Base-by-base conservation (phyloP, 305 asterid genomes). In the Fraxinus paxiana region DNA sequence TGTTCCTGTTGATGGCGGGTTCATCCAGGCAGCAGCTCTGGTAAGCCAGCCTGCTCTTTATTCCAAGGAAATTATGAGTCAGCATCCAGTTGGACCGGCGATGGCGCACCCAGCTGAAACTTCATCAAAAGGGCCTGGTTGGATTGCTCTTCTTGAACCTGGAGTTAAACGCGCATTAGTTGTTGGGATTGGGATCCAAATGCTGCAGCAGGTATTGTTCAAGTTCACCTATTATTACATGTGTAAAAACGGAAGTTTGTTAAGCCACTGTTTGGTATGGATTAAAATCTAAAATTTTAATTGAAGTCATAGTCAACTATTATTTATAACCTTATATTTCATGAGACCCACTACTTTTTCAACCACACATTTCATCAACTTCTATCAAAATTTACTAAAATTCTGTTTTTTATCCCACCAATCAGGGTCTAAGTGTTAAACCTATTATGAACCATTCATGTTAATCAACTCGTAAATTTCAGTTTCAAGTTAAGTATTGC, bases 31-130 rank as follows among this genome's bases (percentile, higher is more conserved):
- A 28, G 91, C 98, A 0, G 98, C 97, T 70, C 80, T 94, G 51
- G 97, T 94, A 46, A 89, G 97, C 90, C 97, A 91, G 77, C 90
- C 97, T 0, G 96, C 93, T 80, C 94, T 93, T 65, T 93, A 85
- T 78, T 81, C 98, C 0, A 89, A 92, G 87, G 92, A 90, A 7
- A 84, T 87, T 77, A 79, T 83, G 86, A 88, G 73, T 76, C 94
- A 85, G 84, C 92, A 81, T 80, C 91, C 93, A 3, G 87, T 82
- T 24, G 98, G 98, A 26, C 97, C 98, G 0, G 97, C 97, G 8
- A 92, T 94, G 98, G 86, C 88, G 73, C 97, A 93, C 61, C 98
- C 97, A 4, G 89, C 95, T 0, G 88, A 88, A 77, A 79, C 85
- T 38, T 90, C 86, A 73, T 81, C 90, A 26, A 87, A 79, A 61